Evolutionary conservation across 2,329 filamentous ascomycete species (phyloP), one percentile per base, ranked within the genome.

Genomic region (Diplodia seriata): DNA sequence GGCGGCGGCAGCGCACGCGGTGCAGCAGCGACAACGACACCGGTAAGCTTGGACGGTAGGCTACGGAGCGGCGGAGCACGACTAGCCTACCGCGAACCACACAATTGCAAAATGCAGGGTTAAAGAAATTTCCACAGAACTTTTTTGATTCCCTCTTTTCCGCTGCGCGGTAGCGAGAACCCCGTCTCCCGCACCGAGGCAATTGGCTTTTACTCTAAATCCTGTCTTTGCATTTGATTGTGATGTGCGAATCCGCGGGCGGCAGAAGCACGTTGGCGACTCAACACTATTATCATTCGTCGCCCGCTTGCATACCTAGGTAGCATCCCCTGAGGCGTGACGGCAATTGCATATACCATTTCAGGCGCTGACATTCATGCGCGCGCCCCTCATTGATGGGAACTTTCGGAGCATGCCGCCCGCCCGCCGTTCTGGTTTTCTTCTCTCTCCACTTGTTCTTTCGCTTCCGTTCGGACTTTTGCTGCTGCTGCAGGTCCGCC

Each of bases 71-170:
- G 31, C 8, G 31, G 31, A 33, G 31, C 31, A 33, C 31, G 31
- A 33, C 31, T 36, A 59, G 36, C 8, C 55, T 59, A 59, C 36
- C 55, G 38, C 33, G 29, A 18, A 47, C 40, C 40, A 20, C 40
- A 3, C 40, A 47, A 47, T 9, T 9, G 40, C 18, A 8, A 47
- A 9, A 47, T n/a, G 40, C 40, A 47, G 40, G 40, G 40, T n/a
- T 14, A n/a, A 47, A 47, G 40, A 47, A n/a, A 47, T n/a, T 47
- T 20, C 40, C 15, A 8, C 26, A 26, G 26, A n/a, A 9, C 40
- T 8, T 47, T n/a, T n/a, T 47, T 47, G 20, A 4, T 20, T 9
- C 18, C 9, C 14, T 14, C 38, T 43, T 47, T 12, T 38, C 36
- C 11, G 36, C 36, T 12, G 36, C 14, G 9, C 36, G 40, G 40